Percentiles rank a stretch among this genome's conserved stretches.
phyloP scores from a whole-genome alignment of 2,329 filamentous ascomycete genomes.

The Neurospora crassa region DNA sequence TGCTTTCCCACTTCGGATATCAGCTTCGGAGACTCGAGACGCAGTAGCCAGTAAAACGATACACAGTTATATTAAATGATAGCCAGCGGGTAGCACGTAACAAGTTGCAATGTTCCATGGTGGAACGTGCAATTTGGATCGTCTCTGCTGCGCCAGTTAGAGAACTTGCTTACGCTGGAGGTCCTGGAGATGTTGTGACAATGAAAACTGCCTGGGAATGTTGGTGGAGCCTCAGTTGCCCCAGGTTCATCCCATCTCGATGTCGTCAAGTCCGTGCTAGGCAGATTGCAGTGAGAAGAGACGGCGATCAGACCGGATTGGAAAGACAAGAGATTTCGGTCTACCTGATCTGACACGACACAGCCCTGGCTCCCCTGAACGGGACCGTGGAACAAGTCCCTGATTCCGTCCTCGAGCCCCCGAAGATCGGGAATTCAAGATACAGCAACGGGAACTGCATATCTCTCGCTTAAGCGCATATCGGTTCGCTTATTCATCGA shows the following conservation, averaged over 20 bases:
- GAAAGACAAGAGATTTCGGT: neutral
- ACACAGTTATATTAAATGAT: neutral
- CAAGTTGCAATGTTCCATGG: neutral
- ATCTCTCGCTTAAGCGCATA: conserved; percentile 1
- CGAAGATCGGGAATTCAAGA: neutral
- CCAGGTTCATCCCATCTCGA: neutral
- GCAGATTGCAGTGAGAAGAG: neutral
- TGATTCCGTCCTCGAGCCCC: neutral
- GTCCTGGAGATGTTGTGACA: neutral
- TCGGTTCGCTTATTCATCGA: neutral
- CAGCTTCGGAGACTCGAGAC: neutral
- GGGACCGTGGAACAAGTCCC: neutral
- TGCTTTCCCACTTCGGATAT: neutral
- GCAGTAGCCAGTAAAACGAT: neutral
- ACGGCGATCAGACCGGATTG: neutral
- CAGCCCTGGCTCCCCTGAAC: neutral
- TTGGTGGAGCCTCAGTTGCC: neutral
- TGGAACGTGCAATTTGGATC: neutral
- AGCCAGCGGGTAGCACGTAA: neutral
- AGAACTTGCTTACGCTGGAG: neutral
- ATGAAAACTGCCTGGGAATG: neutral
- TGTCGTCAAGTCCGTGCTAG: neutral
- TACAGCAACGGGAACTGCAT: neutral
- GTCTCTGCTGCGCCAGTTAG: neutral
- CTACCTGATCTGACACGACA: neutral